Evolutionary conservation across 148 eudicot species (phyloP), one percentile per base, ranked within the genome.

Genomic region (Silene conica): DNA sequence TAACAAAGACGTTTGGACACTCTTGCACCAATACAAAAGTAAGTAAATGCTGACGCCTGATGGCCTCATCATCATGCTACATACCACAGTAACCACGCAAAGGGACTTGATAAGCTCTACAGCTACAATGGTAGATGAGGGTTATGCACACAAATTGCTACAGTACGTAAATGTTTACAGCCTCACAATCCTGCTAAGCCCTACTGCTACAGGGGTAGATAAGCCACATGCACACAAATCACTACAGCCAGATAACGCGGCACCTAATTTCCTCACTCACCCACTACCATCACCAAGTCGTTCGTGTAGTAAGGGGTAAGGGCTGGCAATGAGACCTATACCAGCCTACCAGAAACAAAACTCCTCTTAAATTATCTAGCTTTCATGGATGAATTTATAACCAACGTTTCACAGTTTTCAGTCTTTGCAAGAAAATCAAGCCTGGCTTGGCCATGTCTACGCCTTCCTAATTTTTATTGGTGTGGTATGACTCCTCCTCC

Each of bases 361-460:
- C 41, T 15, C 26, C 25, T 6, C 26, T 14, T 25, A 2, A 3
- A 23, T 12, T 25, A 23, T 62, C 11, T 62, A 14, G 38, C 18
- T 31, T 62, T 62, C 26, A 62, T 10, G 66, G 18, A 63, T 63
- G 66, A 25, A 4, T 63, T 63, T 25, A 1, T 63, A 28, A 63
- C 66, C 66, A 25, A 26, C 26, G 5, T 14, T 63, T 57, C 63
- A 10, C 64, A 23, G 45, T 69, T 38, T 62, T 54, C 71, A 63
- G 59, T 63, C 76, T 45, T 23, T 71, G 41, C 45, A 69, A 69
- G 63, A 60, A 34, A 71, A 66, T 65, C 77, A 60, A 28, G 77
- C 72, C 31, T 75, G 77, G 77, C 25, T 67, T 14, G 77, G 77
- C 21, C 46, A 66, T 26, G 8, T 66, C 18, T 77, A 70, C 62